These are phyloP conservation scores for Ceratobasidium sp. DNA, from an alignment of 1,284 basidiomycete species.

Conservation along the genomic window DNA sequence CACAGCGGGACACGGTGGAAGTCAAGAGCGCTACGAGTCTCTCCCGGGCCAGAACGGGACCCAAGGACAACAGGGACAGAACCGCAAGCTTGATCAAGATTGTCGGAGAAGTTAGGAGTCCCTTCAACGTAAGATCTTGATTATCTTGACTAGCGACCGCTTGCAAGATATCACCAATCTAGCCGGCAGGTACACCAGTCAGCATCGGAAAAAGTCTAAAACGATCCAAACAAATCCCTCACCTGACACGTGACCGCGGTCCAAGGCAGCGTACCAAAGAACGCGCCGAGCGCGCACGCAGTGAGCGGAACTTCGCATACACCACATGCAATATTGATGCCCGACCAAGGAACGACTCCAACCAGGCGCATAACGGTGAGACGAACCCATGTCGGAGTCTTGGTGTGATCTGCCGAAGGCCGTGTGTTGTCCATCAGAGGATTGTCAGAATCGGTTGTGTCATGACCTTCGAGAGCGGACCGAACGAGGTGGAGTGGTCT, in stretches of 20 bases:
- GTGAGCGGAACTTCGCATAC: conserved; percentile 78
- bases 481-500: conserved; percentile 83
- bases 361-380: conserved; percentile 84
- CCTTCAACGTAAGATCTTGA: conserved; percentile 67
- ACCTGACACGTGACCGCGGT: conserved; percentile 87
- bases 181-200: neutral
- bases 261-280: conserved; percentile 82
- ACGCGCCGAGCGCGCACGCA: conserved; percentile 80
- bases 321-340: conserved; percentile 92
- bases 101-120: conserved; percentile 72
- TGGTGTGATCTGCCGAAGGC: neutral
- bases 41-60: conserved; percentile 75
- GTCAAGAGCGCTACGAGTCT: conserved; percentile 62
- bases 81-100: conserved; percentile 76
- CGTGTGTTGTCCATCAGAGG: neutral
- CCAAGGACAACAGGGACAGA: conserved; percentile 75
- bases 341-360: conserved; percentile 92
- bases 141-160: conserved; percentile 58
- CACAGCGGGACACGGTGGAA: conserved; percentile 14
- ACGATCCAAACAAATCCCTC: conserved; percentile 44
- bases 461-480: conserved; percentile 64
- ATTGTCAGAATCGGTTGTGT: conserved; percentile 45
- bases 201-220: neutral
- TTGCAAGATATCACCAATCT: conserved; percentile 85
- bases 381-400: conserved; percentile 79